A percentile compares a stretch with the other conserved stretches of the same genome.
phyloP scores from a whole-genome alignment of 1,284 basidiomycete species.

The Ceratobasidium sp. region DNA sequence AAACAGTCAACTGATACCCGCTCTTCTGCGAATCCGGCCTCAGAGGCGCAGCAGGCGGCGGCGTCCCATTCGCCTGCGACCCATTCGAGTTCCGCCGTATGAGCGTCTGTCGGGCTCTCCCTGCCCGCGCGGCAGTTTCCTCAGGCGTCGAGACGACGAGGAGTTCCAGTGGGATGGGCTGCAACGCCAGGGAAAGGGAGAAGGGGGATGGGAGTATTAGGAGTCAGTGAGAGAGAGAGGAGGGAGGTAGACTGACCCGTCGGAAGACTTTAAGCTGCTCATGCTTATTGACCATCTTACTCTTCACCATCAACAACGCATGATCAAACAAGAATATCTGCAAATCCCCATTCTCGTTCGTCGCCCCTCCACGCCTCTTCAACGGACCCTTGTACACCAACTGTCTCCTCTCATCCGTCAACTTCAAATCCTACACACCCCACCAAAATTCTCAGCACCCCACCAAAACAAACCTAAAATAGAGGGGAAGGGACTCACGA shows the following conservation, averaged over 20 bases:
- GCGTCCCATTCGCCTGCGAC: conserved; percentile 18
- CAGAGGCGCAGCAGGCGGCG: conserved; percentile 19
- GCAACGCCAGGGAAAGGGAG: conserved; percentile 15
- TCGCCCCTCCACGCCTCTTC: conserved; percentile 85
- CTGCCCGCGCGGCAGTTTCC: conserved; percentile 60
- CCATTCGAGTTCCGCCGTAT: conserved; percentile 51
- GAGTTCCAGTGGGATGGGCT: conserved; percentile 97
- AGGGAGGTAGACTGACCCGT: conserved; percentile 69
- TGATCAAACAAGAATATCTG: conserved; percentile 98
- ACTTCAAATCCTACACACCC: conserved; percentile 80
- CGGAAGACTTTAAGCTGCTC: conserved; percentile 96
- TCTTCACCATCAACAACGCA: conserved; percentile 94
- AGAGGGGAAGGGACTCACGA: conserved; percentile 67
- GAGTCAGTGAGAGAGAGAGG: background rate
- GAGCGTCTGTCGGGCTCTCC: conserved; percentile 46
- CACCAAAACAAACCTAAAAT: background rate
- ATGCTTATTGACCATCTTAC: conserved; percentile 78
- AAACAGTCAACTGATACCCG: conserved; percentile 93
- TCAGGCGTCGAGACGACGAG: conserved; percentile 88
- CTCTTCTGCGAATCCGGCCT: conserved; percentile 68
- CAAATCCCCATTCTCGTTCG: conserved; percentile 88
- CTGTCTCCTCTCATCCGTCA: conserved; percentile 90
- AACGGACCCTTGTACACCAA: conserved; percentile 93
- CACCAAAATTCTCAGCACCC: background rate
- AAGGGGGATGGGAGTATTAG: conserved; percentile 2